Conservation (phyloP, 1,284 basidiomycete genomes). For the Ganoderma multipileum region DNA sequence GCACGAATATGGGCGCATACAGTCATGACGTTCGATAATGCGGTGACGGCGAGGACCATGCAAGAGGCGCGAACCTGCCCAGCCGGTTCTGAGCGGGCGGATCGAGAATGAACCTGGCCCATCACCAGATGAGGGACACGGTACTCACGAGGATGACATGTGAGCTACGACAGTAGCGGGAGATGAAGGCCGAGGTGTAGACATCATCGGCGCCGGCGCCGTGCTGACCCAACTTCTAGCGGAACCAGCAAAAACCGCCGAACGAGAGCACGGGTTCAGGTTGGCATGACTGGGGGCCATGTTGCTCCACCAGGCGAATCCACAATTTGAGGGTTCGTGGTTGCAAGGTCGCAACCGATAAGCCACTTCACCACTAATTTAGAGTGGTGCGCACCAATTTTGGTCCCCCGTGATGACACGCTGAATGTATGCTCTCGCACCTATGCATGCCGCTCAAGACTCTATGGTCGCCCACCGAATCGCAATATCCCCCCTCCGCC, state of each 20-base stretch:
- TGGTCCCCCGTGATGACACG: not conserved
- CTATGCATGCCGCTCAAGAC: not conserved
- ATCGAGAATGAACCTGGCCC: not conserved
- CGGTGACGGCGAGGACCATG: not conserved
- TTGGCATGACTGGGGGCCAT: not conserved
- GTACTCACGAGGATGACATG: not conserved
- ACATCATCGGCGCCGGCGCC: not conserved
- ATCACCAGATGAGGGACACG: not conserved
- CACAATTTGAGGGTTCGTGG: not conserved
- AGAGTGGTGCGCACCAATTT: not conserved
- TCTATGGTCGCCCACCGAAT: too few species aligned
- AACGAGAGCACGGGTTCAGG: not conserved
- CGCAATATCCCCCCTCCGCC: not conserved
- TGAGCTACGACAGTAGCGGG: not conserved
- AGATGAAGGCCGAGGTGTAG: not conserved
- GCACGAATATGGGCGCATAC: not conserved
- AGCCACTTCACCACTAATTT: too few species aligned
- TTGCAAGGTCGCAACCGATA: too few species aligned
- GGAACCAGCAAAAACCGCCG: not conserved
- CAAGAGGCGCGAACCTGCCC: not conserved
- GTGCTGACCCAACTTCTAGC: not conserved
- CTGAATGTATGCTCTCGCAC: not conserved
- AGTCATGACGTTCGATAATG: not conserved
- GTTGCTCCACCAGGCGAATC: not conserved
- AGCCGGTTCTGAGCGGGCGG: not conserved